phyloP scores from a whole-genome alignment of 2,329 filamentous ascomycete species.

The Talaromyces albobiverticillius region DNA sequence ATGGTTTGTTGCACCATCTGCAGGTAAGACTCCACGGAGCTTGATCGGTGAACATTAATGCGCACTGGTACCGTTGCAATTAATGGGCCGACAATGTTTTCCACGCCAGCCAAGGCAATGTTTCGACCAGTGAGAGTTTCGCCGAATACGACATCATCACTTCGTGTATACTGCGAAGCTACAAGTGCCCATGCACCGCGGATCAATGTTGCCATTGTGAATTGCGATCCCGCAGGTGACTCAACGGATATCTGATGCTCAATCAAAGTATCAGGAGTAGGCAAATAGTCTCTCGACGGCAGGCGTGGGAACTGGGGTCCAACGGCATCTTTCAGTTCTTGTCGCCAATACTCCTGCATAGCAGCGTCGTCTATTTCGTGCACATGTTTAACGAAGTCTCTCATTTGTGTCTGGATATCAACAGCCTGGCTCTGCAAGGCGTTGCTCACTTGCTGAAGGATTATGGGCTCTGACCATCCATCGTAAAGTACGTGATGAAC shows the following conservation, averaged over 20 bases:
- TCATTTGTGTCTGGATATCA: constrained; percentile 19
- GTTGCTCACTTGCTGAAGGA: constrained; percentile 32
- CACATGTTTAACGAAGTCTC: constrained; percentile 37
- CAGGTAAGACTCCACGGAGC: constrained; percentile 28
- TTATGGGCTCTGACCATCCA: constrained; percentile 43
- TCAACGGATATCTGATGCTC: constrained; percentile 40
- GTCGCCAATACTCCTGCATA: constrained; percentile 48
- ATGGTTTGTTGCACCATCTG: constrained; percentile 29
- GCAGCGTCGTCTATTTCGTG: constrained; percentile 38
- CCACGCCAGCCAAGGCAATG: constrained; percentile 43
- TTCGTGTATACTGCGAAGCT: constrained; percentile 43
- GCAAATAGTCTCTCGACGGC: constrained; percentile 47
- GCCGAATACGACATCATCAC: constrained; percentile 48
- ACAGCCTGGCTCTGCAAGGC: constrained; percentile 32
- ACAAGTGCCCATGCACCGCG: constrained; percentile 50
- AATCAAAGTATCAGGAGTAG: constrained; percentile 24
- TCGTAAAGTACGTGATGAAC: constrained; percentile 54
- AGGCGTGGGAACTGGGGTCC: constrained; percentile 51
- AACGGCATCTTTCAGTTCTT: constrained; percentile 43
- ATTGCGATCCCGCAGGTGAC: constrained; percentile 22
- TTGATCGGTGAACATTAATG: constrained; percentile 31
- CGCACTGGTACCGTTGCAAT: constrained; percentile 50
- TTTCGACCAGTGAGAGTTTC: constrained; percentile 51
- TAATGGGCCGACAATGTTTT: constrained; percentile 49
- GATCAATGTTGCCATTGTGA: constrained; percentile 49